Base-by-base conservation (phyloP, 371 early-diverging fungal species). In the Saksenaea vasiformis region DNA sequence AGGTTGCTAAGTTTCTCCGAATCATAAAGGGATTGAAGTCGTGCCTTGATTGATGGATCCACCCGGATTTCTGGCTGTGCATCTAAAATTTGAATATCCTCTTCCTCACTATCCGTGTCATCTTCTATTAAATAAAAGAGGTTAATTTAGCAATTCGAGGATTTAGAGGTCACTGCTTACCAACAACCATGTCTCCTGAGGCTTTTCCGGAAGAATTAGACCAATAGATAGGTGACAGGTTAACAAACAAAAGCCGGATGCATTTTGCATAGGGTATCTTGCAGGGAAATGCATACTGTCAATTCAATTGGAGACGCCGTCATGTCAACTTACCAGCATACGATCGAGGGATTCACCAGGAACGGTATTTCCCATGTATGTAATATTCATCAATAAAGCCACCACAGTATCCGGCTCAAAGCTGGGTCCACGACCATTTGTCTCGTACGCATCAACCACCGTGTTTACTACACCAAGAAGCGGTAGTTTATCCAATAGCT, bases 11-110 rank as follows among this genome's bases (percentile, higher is more conserved):
- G 58, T 11, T 83, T 83, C 11, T 70, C 72, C 19, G 67, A 74
- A 37, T 81, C 78, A 56, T 82, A 75, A 2, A 88, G 74, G 7
- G 64, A 11, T 14, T 76, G 73, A 3, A 90, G 79, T 53, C 84
- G 79, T 43, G 76, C 74, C 34, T 72, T 60, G 13, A 89, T 74
- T 17, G 62, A 57, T 9, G 79, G 80, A 67, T 80, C 79, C 10
- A 78, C 64, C 10, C 67, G 62, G 9, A 55, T 24, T 14, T 63
- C 54, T 43, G 55, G 15, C 4, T 65, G 56, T 22, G 39, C 19
- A 35, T 62, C 62, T 36, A 64, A 24, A 68, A 72, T 71, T 13
- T 77, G 72, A 0, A 74, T 54, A 41, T 80, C 83, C 1, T 74
- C 79, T 17, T 76, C 67, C 7, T 78, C 78, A 31, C 55, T 71